These are phyloP conservation scores for Wickerhamomyces sp. DNA, from an alignment of 1,139 yeast genomes.

Conservation along the genomic window DNA sequence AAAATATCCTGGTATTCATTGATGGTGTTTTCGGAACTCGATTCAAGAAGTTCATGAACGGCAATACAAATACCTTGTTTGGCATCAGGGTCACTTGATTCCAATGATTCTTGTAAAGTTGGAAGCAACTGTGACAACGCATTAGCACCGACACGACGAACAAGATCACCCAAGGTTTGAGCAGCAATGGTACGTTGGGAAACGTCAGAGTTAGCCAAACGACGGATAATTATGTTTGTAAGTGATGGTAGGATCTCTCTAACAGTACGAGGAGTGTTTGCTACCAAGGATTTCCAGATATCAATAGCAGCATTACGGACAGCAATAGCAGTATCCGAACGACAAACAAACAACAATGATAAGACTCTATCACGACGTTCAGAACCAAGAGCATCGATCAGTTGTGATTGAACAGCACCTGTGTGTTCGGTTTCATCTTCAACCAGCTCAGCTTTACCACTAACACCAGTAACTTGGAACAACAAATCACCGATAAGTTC, in stretches of 20 bases:
- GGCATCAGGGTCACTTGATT: conserved; percentile 65
- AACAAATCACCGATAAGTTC: conserved; percentile 96
- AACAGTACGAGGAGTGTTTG: conserved; percentile 94
- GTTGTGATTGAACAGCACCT: conserved; percentile 59
- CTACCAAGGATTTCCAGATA: conserved; percentile 95
- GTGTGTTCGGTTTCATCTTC: conserved; percentile 57
- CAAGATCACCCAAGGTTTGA: conserved; percentile 90
- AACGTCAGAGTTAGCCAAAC: conserved; percentile 76
- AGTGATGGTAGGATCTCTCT: conserved; percentile 87
- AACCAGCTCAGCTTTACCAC: conserved; percentile 51
- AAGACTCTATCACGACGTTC: conserved; percentile 86
- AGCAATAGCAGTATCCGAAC: conserved; percentile 83
- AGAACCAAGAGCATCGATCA: conserved; percentile 76
- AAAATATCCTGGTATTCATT: conserved; percentile 62
- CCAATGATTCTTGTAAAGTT: conserved; percentile 66
- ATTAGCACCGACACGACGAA: conserved; percentile 88
- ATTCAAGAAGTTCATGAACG: conserved; percentile 73
- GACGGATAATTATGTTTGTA: conserved; percentile 72
- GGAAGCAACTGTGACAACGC: conserved; percentile 85
- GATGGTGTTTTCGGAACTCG: conserved; percentile 63
- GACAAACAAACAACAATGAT: conserved; percentile 82
- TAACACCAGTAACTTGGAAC: conserved; percentile 91
- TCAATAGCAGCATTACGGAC: conserved; percentile 92
- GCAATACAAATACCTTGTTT: conserved; percentile 98
- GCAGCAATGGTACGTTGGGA: conserved; percentile 87